These are phyloP conservation scores for Aspergillus sp. DNA, from an alignment of 2,329 filamentous ascomycete genomes.

Conservation along the genomic window DNA sequence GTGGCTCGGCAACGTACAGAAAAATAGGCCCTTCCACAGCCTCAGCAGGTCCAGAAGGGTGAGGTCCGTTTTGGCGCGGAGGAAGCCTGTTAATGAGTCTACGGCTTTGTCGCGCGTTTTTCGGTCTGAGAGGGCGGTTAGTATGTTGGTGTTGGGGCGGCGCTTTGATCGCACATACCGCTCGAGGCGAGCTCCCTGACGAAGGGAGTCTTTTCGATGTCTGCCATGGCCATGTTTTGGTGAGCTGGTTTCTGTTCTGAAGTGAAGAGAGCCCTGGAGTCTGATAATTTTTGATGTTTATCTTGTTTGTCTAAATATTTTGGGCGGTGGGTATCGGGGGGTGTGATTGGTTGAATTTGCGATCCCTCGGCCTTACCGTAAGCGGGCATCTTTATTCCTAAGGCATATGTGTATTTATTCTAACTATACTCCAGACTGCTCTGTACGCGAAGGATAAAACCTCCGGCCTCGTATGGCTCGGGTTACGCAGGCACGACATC, in stretches of 20 bases:
- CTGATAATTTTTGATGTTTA: constrained; percentile 3
- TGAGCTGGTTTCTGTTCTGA: no score
- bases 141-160: constrained; percentile 9
- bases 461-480: no score
- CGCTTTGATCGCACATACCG: constrained; percentile 43
- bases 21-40: constrained; percentile 92
- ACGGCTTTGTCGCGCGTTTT: constrained; percentile 69
- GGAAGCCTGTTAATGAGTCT: constrained; percentile 65
- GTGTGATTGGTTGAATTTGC: not conserved
- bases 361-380: no score
- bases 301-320: constrained; percentile 1
- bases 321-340: constrained; percentile 1
- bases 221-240: constrained; percentile 21
- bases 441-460: no score
- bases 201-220: constrained; percentile 53
- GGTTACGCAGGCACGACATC: no score
- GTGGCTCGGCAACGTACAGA: constrained; percentile 43
- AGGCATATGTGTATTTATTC: no score
- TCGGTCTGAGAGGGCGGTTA: constrained; percentile 49
- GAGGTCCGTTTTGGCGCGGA: constrained; percentile 56
- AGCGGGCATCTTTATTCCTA: no score
- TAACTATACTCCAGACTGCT: no score
- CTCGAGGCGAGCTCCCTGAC: constrained; percentile 77
- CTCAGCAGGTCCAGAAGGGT: constrained; percentile 66
- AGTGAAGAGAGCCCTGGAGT: no score